These are phyloP conservation scores for Rhodotorula sp. DNA, from an alignment of 1,284 basidiomycete species.

Conservation along the genomic window DNA sequence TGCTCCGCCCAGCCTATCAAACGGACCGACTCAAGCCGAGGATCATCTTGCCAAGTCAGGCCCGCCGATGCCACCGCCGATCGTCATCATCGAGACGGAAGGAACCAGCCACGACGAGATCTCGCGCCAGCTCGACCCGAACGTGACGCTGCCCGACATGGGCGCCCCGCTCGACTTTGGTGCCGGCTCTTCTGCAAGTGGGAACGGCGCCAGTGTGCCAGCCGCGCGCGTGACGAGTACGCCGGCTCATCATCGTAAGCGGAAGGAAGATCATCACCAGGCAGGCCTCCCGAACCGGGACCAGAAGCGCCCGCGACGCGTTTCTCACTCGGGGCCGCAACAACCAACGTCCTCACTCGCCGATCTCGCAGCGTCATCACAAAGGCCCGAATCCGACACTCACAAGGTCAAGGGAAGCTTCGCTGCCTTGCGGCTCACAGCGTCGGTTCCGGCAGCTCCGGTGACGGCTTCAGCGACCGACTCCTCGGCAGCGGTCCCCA, in stretches of 20 bases:
- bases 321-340: neutral
- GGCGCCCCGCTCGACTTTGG: constrained; percentile 24
- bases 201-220: no score
- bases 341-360: neutral
- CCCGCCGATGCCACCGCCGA: neutral
- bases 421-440: neutral
- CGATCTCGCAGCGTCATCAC: neutral
- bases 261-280: neutral
- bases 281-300: neutral
- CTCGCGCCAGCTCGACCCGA: neutral
- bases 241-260: constrained; percentile 1
- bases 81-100: neutral
- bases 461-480: no score
- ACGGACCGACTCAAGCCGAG: neutral
- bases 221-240: constrained; percentile 7
- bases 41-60: no score
- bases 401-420: neutral
- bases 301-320: constrained; percentile 1
- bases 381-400: neutral
- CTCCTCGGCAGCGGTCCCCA: no score
- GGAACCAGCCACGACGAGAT: neutral
- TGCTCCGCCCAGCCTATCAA: neutral
- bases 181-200: no score
- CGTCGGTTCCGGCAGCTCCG: neutral
- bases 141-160: constrained; percentile 20